phyloP scores from a whole-genome alignment of 495 filamentous ascomycete species.

The Pyrenula aspistea region DNA sequence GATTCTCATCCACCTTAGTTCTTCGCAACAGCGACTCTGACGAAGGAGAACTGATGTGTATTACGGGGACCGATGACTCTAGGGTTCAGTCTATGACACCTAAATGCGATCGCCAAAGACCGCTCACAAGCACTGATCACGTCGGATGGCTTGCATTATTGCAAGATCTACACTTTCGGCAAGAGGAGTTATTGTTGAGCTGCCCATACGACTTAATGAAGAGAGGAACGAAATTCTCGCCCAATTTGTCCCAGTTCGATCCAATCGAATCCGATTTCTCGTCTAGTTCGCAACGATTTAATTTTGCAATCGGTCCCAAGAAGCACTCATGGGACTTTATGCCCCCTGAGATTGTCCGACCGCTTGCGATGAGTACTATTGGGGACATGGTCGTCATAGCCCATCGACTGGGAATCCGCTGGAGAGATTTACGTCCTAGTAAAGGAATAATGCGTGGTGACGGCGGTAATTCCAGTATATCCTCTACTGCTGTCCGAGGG shows the following conservation, averaged over 20 bases:
- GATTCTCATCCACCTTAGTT: no score
- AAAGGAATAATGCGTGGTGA: not conserved
- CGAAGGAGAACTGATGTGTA: not conserved
- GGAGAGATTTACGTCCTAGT: not conserved
- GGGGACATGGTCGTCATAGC: not conserved
- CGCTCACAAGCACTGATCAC: not conserved
- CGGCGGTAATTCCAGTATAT: not conserved
- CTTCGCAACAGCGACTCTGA: not conserved
- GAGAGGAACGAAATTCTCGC: no score
- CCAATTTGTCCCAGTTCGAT: not conserved
- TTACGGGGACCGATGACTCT: not conserved
- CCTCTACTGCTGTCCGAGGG: not conserved
- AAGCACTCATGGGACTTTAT: not conserved
- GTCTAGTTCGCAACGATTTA: not conserved
- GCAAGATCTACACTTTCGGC: not conserved
- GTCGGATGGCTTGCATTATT: not conserved
- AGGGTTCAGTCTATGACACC: not conserved
- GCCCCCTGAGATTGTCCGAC: not conserved
- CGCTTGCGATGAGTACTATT: not conserved
- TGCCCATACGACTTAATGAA: not conserved
- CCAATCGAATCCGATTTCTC: not conserved
- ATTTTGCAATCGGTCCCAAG: not conserved
- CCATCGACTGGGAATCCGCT: not conserved
- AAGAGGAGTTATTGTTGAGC: not conserved
- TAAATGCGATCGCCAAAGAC: not conserved